Evolutionary conservation across 352 stramenopile species (phyloP).

Genomic region (Phytophthora meadii): DNA sequence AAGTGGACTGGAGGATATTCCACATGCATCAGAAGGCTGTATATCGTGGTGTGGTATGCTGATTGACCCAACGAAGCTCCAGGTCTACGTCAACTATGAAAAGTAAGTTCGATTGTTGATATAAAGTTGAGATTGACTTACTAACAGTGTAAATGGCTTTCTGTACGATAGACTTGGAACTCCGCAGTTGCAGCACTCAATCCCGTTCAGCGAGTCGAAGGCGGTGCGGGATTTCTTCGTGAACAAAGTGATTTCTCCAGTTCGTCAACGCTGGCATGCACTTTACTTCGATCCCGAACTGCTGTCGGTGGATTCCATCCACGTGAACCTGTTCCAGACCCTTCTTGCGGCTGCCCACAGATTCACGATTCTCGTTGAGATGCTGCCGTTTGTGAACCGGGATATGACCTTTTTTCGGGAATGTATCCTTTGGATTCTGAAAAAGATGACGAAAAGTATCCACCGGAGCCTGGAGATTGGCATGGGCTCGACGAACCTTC

Average conservation of each 20-base stretch:
- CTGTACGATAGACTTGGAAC: conserved; percentile 34
- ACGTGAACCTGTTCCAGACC: conserved; percentile 73
- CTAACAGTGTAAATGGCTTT: conserved; percentile 5
- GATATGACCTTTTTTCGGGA: conserved; percentile 52
- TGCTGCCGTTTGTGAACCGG: conserved; percentile 60
- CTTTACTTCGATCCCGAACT: conserved; percentile 65
- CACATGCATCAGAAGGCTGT: conserved; percentile 3
- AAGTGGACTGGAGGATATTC: conserved; percentile 16
- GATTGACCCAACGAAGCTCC: conserved; percentile 58
- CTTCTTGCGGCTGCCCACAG: conserved; percentile 52
- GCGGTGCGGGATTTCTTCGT: conserved; percentile 59
- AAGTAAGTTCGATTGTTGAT: conserved; percentile 47
- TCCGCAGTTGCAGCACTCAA: conserved; percentile 47
- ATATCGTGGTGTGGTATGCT: conserved; percentile 79
- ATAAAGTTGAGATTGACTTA: conserved; percentile 1
- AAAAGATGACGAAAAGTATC: conserved; percentile 58
- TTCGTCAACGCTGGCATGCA: conserved; percentile 74
- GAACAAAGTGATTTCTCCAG: conserved; percentile 64
- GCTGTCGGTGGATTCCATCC: conserved; percentile 48
- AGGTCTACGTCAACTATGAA: conserved; percentile 82
- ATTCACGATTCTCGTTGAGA: conserved; percentile 60
- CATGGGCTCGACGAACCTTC: conserved; percentile 1
- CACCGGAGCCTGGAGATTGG: conserved; percentile 38
- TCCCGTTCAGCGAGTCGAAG: conserved; percentile 71
- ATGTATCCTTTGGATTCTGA: conserved; percentile 43